Evolutionary conservation across 345 rosid species (phyloP), one percentile per base, ranked within the genome.

Genomic region (Hypericum androsaemum): DNA sequence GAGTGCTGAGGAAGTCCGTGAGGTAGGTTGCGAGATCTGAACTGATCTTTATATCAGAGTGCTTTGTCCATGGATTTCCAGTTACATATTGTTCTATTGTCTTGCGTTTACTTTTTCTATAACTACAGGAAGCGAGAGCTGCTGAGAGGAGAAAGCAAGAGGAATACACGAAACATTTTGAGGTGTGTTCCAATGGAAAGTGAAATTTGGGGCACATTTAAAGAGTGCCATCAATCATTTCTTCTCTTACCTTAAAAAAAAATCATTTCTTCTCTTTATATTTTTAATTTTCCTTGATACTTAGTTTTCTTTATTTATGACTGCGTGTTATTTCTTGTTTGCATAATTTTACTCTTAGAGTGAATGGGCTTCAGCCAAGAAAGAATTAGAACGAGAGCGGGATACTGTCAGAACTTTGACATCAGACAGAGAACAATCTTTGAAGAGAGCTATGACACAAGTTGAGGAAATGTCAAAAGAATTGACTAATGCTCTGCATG

Each of bases 331-430:
- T 22, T 22, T 22, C 32, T 22, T 22, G 4, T 22, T 22, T 22
- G 32, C 32, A 22, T 22, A 22, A 22, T 22, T 22, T 1, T 22
- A 1, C 4, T 22, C 32, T 43, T 11, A 90, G 98, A 81, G 78
- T 69, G 98, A 90, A 74, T 88, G 96, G 98, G 94, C 88, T 56
- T 88, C 84, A 67, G 95, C 90, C 37, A 90, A 83, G 77, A 81
- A 69, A 52, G 94, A 90, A 61, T 69, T 88, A 64, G 94, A 84
- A 74, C 89, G 77, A 69, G 96, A 80, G 74, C 74, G 80, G 50
- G 81, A 81, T 56, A 78, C 67, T 74, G 78, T 77, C 32, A 89
- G 86, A 59, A 67, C 54, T 52, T 77, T 82, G 43, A 71, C 67
- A 57, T 71, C 71, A 36, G 95, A 79, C 56, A 82, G 94, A 42